phyloP scores from a whole-genome alignment of 2,329 filamentous ascomycete genomes.

The Huntiella decipiens region DNA sequence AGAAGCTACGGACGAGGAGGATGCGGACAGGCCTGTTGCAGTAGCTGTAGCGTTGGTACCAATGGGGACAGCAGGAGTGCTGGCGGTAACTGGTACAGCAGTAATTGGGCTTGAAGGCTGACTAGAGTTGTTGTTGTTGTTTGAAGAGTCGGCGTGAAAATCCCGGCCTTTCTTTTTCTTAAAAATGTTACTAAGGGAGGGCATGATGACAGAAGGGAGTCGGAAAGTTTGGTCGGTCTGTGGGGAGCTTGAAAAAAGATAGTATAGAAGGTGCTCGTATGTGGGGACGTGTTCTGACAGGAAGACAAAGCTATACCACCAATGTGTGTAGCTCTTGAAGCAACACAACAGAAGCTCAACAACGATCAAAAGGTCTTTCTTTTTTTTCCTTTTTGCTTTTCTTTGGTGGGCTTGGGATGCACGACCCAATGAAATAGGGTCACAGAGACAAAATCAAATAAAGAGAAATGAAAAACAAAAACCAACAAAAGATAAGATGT shows the following conservation, averaged over 20 bases:
- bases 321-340: too few relatives aligned
- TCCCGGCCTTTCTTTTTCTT: slow-evolving; percentile 99
- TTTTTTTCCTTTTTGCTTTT: too few relatives aligned
- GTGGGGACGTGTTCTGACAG: background rate
- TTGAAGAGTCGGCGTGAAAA: slow-evolving; percentile 50
- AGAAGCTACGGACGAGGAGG: background rate
- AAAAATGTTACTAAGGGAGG: slow-evolving; percentile 88
- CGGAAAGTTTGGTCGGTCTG: background rate
- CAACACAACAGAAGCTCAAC: too few relatives aligned
- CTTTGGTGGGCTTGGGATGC: too few relatives aligned
- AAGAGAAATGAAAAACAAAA: too few relatives aligned
- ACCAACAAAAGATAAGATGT: too few relatives aligned
- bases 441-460: too few relatives aligned
- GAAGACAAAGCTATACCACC: too few relatives aligned
- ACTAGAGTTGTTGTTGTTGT: slow-evolving; percentile 46
- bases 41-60: slow-evolving; percentile 8
- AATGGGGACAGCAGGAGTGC: slow-evolving; percentile 1
- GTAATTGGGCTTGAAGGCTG: slow-evolving; percentile 46
- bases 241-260: background rate
- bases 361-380: too few relatives aligned
- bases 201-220: slow-evolving; percentile 39
- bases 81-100: slow-evolving; percentile 22
- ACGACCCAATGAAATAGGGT: too few relatives aligned
- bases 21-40: slow-evolving; percentile 2
- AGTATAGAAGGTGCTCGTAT: background rate